A percentile compares a stretch with the other conserved stretches of the same genome.
Evolutionary conservation across 2,329 filamentous ascomycete genomes (phyloP).

Genomic region (Dactylellina drechsleri): DNA sequence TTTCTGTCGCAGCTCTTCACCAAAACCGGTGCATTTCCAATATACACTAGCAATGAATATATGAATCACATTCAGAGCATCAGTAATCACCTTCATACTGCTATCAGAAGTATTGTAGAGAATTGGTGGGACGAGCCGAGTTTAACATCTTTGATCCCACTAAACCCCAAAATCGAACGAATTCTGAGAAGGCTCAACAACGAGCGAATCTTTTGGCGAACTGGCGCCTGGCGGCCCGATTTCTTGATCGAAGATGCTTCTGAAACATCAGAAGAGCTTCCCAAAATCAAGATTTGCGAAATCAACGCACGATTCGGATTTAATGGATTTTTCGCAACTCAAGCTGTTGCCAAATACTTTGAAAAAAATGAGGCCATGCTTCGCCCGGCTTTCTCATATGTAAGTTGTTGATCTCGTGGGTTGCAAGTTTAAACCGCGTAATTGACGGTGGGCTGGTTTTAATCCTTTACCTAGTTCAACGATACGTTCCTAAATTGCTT

Average conservation of each 20-base stretch:
- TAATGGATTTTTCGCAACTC: slow-evolving; percentile 60
- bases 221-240: slow-evolving; percentile 61
- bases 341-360: slow-evolving; percentile 3
- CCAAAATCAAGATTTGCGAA: slow-evolving; percentile 60
- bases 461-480: slow-evolving; percentile 58
- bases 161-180: slow-evolving; percentile 54
- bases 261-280: slow-evolving; percentile 46
- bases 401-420: slow-evolving; percentile 17
- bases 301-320: slow-evolving; percentile 64
- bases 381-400: slow-evolving; percentile 32
- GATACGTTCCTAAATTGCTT: slow-evolving; percentile 60
- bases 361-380: slow-evolving; percentile 10
- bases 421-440: too few relatives aligned
- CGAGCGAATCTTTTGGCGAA: slow-evolving; percentile 40
- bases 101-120: slow-evolving; percentile 61
- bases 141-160: slow-evolving; percentile 44
- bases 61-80: slow-evolving; percentile 60
- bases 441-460: too few relatives aligned
- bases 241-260: slow-evolving; percentile 60
- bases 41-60: slow-evolving; percentile 60
- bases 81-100: slow-evolving; percentile 60
- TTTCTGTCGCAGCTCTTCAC: slow-evolving; percentile 57
- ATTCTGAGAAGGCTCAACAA: slow-evolving; percentile 52
- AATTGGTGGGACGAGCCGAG: slow-evolving; percentile 61
- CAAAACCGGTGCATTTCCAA: slow-evolving; percentile 56